Conservation (phyloP, 148 eudicot genomes). For the Silene conica region DNA sequence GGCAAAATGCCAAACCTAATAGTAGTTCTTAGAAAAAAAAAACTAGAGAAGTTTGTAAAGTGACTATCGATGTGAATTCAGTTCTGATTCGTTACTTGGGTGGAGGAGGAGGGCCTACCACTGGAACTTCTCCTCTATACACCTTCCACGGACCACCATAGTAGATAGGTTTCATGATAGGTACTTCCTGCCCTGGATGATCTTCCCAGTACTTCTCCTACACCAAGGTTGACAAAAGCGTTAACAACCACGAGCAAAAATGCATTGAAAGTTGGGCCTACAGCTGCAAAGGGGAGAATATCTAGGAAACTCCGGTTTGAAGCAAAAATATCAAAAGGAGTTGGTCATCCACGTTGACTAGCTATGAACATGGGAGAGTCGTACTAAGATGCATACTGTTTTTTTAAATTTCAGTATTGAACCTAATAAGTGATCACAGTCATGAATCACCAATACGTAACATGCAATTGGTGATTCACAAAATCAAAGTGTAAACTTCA, state of each 20-base stretch:
- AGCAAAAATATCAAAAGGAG: too few species aligned
- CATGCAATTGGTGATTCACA: too few species aligned
- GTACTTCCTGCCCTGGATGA: constrained; percentile 75
- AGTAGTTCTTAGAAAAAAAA: background rate
- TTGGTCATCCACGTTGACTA: too few species aligned
- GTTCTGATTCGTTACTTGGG: constrained; percentile 15
- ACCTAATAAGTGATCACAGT: too few species aligned
- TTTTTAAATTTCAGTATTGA: too few species aligned
- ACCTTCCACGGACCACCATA: constrained; percentile 91
- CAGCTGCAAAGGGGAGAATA: too few species aligned
- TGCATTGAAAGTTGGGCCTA: too few species aligned
- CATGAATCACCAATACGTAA: too few species aligned
- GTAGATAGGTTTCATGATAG: constrained; percentile 80
- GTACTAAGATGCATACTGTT: too few species aligned
- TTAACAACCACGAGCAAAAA: background rate
- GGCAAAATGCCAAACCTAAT: background rate
- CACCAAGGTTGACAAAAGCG: constrained; percentile 2
- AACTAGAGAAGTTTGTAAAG: background rate
- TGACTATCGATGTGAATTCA: background rate
- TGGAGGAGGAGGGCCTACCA: constrained; percentile 3
- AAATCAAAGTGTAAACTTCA: too few species aligned
- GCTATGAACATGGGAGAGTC: too few species aligned
- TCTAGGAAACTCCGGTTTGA: too few species aligned
- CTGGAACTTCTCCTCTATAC: constrained; percentile 56
- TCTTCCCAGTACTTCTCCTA: constrained; percentile 97